phyloP scores from a whole-genome alignment of 352 stramenopile genomes.

The Aphanomyces astaci region DNA sequence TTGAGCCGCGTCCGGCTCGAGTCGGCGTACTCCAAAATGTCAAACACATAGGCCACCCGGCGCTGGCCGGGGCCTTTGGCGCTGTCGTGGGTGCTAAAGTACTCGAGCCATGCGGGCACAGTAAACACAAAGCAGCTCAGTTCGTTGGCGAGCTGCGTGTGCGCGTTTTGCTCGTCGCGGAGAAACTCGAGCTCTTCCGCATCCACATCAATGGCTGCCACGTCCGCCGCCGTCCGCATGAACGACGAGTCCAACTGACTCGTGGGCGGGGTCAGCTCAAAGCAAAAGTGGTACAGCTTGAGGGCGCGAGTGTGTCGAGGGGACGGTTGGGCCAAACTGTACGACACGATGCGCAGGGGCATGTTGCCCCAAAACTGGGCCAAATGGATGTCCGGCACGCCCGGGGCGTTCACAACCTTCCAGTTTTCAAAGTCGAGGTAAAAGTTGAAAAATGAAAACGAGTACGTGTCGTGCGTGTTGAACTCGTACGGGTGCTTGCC shows the following conservation, averaged over 20 bases:
- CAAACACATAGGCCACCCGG: slow-evolving; percentile 43
- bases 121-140: slow-evolving; percentile 33
- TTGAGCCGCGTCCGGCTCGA: slow-evolving; percentile 3
- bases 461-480: slow-evolving; percentile 56
- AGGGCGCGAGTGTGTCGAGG: slow-evolving; percentile 27
- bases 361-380: slow-evolving; percentile 49
- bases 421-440: slow-evolving; percentile 57
- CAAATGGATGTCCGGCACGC: slow-evolving; percentile 41
- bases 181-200: not conserved
- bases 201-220: not conserved
- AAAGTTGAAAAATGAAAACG: slow-evolving; percentile 61
- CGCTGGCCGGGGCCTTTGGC: slow-evolving; percentile 31
- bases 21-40: slow-evolving; percentile 28
- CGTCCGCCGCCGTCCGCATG: not conserved
- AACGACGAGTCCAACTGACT: not conserved
- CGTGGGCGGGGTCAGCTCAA: slow-evolving; percentile 36
- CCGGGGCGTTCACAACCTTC: slow-evolving; percentile 43
- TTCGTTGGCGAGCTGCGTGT: slow-evolving; percentile 29
- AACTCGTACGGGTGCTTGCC: slow-evolving; percentile 38
- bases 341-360: slow-evolving; percentile 46
- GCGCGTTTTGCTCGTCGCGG: slow-evolving; percentile 20
- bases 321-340: slow-evolving; percentile 37
- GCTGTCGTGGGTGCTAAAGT: slow-evolving; percentile 31
- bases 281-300: slow-evolving; percentile 55
- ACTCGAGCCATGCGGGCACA: slow-evolving; percentile 47